These are phyloP conservation scores for Nakaseomyces delphensis DNA, from an alignment of 1,139 yeast species.

Conservation along the genomic window DNA sequence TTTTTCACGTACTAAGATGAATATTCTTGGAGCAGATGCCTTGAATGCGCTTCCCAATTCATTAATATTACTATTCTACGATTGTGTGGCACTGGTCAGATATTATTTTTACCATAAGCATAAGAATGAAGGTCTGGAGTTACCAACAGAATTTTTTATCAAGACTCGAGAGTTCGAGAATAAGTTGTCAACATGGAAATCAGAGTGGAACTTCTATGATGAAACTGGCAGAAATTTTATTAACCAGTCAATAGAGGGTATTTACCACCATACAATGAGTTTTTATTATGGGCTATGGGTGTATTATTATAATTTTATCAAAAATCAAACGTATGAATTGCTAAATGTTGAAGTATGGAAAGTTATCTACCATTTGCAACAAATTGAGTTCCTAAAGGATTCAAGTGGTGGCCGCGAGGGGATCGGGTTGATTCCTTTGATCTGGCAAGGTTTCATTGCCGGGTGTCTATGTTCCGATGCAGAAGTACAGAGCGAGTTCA, in stretches of 20 bases:
- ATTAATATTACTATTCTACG: conserved; percentile 59
- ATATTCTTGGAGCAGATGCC: conserved; percentile 63
- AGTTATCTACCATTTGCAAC: conserved; percentile 57
- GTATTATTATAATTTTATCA: conserved; percentile 62
- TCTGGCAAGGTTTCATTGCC: conserved; percentile 87
- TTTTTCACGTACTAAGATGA: neutral
- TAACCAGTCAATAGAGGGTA: conserved; percentile 54
- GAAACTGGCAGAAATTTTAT: conserved; percentile 32
- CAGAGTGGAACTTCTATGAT: conserved; percentile 40
- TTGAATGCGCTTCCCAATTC: conserved; percentile 82
- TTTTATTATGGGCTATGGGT: conserved; percentile 67
- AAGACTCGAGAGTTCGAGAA: conserved; percentile 11
- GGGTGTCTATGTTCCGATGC: conserved; percentile 70
- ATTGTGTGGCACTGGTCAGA: conserved; percentile 56
- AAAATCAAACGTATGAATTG: conserved; percentile 36
- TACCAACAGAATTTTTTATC: conserved; percentile 3
- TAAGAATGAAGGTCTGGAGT: conserved; percentile 1
- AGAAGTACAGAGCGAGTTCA: conserved; percentile 56
- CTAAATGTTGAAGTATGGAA: conserved; percentile 36
- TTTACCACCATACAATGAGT: conserved; percentile 76
- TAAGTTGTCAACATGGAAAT: conserved; percentile 52
- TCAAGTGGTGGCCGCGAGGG: conserved; percentile 2
- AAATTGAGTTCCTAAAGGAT: conserved; percentile 45
- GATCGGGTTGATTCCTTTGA: conserved; percentile 61
- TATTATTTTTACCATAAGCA: conserved; percentile 1